These are phyloP conservation scores for Agrocybe praecox DNA, from an alignment of 768 basidiomycete species.

Conservation along the genomic window DNA sequence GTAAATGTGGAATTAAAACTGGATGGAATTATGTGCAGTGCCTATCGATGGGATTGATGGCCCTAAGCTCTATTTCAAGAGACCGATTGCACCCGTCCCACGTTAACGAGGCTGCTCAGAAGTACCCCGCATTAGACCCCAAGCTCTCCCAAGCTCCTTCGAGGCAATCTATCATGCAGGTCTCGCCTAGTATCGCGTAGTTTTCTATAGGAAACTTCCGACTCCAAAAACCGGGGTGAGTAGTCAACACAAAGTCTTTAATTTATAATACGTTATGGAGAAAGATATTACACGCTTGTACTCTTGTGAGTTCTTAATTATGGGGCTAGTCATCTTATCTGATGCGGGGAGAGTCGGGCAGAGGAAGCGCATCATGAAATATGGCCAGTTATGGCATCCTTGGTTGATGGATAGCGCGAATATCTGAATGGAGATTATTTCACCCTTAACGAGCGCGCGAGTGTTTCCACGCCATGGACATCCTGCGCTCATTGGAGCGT, in stretches of 20 bases:
- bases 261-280: no score
- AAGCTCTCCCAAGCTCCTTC: neutral
- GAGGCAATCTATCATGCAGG: neutral
- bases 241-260: no score
- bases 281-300: no score
- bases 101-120: neutral
- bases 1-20: no score
- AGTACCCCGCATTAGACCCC: neutral
- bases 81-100: neutral
- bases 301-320: neutral
- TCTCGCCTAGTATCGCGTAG: neutral
- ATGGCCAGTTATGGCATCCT: neutral
- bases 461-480: neutral
- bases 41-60: no score
- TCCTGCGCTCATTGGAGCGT: neutral
- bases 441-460: neutral
- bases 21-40: no score
- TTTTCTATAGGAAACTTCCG: neutral
- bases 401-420: neutral
- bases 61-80: no score
- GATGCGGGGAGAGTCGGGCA: neutral
- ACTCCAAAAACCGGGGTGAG: no score
- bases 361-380: neutral
- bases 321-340: neutral
- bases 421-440: neutral